Evolutionary conservation across 106 monocot species (phyloP).

Genomic region (Cymbidium sinense): DNA sequence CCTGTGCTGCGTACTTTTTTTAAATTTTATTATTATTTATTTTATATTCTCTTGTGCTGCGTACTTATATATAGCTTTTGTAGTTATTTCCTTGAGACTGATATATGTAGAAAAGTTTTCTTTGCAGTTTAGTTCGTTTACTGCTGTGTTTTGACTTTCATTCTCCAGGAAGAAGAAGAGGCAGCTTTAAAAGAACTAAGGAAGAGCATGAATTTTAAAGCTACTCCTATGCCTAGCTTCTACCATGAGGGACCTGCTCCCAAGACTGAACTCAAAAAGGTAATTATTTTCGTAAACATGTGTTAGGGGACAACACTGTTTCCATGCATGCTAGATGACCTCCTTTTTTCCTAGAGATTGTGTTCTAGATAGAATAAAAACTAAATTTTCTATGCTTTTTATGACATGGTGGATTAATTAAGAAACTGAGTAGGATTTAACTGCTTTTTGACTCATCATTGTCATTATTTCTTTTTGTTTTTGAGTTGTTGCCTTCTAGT

Average conservation of each 20-base stretch:
- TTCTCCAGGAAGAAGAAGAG: slow-evolving; percentile 57
- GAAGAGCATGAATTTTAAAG: slow-evolving; percentile 62
- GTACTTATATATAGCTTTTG: background rate
- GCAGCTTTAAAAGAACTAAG: slow-evolving; percentile 54
- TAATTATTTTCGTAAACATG: background rate
- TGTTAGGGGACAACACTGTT: background rate
- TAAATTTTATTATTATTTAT: too few species aligned
- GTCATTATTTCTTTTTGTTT: background rate
- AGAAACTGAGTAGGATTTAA: background rate
- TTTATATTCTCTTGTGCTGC: too few species aligned
- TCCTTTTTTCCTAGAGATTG: background rate
- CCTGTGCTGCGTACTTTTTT: background rate
- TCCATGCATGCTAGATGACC: background rate
- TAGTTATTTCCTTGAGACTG: background rate
- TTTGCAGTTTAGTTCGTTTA: background rate
- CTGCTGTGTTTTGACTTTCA: background rate
- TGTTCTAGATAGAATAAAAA: background rate
- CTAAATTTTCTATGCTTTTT: background rate
- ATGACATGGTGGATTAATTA: background rate
- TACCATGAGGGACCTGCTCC: slow-evolving; percentile 64
- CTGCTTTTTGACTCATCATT: background rate
- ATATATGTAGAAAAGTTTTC: background rate
- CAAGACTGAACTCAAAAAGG: slow-evolving; percentile 71
- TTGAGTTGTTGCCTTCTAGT: background rate
- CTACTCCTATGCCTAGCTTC: slow-evolving; percentile 72